Evolutionary conservation across 2,329 filamentous ascomycete genomes (phyloP).

Genomic region (Pseudodiploospora longispora): DNA sequence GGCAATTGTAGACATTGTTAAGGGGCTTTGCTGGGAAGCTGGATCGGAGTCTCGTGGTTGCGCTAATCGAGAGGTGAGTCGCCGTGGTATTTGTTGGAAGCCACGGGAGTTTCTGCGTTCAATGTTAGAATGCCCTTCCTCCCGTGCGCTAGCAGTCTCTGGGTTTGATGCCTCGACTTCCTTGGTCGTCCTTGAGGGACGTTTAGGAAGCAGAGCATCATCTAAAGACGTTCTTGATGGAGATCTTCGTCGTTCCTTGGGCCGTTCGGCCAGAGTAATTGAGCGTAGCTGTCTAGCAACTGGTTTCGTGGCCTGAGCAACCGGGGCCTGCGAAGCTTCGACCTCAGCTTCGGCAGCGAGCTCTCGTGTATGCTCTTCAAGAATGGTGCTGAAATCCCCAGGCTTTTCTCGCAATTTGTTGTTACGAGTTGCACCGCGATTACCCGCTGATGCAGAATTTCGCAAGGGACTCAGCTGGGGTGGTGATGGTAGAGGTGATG

Average conservation of each 20-base stretch:
- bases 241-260: conserved; percentile 14
- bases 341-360: conserved; percentile 18
- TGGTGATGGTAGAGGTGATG: conserved; percentile 38
- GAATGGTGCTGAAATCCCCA: conserved; percentile 36
- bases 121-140: background rate
- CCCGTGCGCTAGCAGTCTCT: conserved; percentile 7
- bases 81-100: conserved; percentile 1
- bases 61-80: conserved; percentile 22
- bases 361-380: conserved; percentile 41
- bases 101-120: background rate
- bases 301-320: background rate
- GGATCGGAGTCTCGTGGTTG: conserved; percentile 25
- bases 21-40: conserved; percentile 43
- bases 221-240: conserved; percentile 25
- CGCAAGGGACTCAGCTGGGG: conserved; percentile 44
- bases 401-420: conserved; percentile 21
- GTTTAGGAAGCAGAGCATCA: conserved; percentile 22
- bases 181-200: conserved; percentile 1
- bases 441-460: conserved; percentile 43
- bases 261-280: conserved; percentile 1
- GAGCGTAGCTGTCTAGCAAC: conserved; percentile 1
- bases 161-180: background rate
- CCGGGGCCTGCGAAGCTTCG: conserved; percentile 12
- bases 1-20: conserved; percentile 54
- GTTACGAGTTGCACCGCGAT: conserved; percentile 26